These are phyloP conservation scores for Pseudofabraea citricarpa DNA, from an alignment of 2,329 filamentous ascomycete species.

Conservation along the genomic window DNA sequence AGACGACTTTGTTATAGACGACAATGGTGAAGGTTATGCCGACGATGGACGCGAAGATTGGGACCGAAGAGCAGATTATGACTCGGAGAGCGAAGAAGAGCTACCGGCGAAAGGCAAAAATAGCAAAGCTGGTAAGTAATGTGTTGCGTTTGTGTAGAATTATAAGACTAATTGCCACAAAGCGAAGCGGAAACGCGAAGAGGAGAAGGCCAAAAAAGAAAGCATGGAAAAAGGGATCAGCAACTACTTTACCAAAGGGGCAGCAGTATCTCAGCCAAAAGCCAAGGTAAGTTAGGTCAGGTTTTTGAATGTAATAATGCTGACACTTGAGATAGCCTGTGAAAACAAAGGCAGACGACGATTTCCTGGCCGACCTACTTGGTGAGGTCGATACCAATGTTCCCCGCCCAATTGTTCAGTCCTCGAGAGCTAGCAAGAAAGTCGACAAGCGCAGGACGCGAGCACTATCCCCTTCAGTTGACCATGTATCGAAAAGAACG, in stretches of 20 bases:
- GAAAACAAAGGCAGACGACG: conserved; percentile 81
- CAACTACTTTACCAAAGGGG: conserved; percentile 86
- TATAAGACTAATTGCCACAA: conserved; percentile 7
- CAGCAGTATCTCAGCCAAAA: conserved; percentile 63
- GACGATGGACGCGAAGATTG: conserved; percentile 95
- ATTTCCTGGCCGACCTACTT: conserved; percentile 79
- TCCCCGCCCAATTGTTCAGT: conserved; percentile 54
- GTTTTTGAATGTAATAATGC: conserved; percentile 1
- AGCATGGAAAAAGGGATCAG: conserved; percentile 88
- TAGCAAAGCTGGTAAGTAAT: conserved; percentile 36
- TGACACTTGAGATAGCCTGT: conserved; percentile 47
- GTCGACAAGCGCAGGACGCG: conserved; percentile 75
- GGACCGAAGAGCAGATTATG: conserved; percentile 60
- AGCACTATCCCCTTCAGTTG: conserved; percentile 69
- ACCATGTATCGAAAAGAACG: conserved; percentile 49
- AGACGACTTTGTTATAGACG: conserved; percentile 97
- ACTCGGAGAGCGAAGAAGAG: conserved; percentile 74
- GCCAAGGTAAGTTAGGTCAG: conserved; percentile 60
- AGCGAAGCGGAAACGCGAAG: conserved; percentile 85
- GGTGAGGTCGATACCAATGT: conserved; percentile 82
- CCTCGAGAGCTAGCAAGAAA: conserved; percentile 63
- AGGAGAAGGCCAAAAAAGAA: conserved; percentile 79
- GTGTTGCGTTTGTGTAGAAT: background rate
- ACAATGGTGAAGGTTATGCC: conserved; percentile 94
- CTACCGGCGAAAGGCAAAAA: conserved; percentile 42